Evolutionary conservation across 2,329 filamentous ascomycete species (phyloP), one percentile per base, ranked within the genome.

Genomic region (Colletotrichum cuscutae): DNA sequence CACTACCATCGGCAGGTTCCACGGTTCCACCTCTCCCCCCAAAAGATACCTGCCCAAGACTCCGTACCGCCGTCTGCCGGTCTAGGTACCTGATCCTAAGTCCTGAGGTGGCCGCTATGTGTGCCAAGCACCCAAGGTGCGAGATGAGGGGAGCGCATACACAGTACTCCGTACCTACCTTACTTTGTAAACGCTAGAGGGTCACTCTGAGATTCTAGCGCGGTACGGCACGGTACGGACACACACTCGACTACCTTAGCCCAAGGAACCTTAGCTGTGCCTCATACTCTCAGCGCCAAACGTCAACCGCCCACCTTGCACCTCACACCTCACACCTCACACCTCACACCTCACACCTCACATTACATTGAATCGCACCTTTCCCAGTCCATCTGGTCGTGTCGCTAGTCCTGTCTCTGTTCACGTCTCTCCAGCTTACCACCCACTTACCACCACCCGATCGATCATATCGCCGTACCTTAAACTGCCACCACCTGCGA

Each of bases 1-100:
- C 65, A 65, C 54, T 60, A 54, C 52, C 70, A 56, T 70, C 54
- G 66, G 54, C 60, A 65, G 54, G 54, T 46, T 64, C 59, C 69
- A 72, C 49, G 37, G 37, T 49, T 28, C 35, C 60, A n/a, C 19
- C 11, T 13, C 11, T 3, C 59, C 59, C 59, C 59, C 58, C 37
- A 1, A 28, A 42, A 11, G 58, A 46, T 61, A 28, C 37, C 35
- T 61, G 37, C 26, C 59, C 59, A 28, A 52, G 32, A 52, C 56
- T 35, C 32, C 11, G 11, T 35, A 35, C 11, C 32, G 32, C 32
- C 12, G 24, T 32, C 60, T 52, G 19, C 42, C 42, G 42, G 42
- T 49, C 42, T 19, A 49, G 42, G 19, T 49, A 49, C 42, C 37
- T 42, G 37, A 42, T 42, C 37, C 15, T 42, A 3, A 49, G 19